Evolutionary conservation across 352 stramenopile species (phyloP).

Genomic region (Phytopythium vexans): DNA sequence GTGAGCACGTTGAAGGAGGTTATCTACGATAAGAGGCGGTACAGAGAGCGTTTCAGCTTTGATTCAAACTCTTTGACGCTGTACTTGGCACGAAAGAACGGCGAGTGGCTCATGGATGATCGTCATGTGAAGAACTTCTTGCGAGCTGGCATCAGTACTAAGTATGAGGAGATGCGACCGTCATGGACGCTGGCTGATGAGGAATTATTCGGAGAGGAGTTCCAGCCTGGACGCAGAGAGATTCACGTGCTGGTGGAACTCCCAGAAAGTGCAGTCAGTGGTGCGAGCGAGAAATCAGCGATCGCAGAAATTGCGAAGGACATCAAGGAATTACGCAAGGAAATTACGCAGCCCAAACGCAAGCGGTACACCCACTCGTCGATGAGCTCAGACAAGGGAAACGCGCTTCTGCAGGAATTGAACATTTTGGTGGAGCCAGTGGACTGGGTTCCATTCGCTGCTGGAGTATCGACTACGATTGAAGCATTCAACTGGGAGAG

Average conservation of each 20-base stretch:
- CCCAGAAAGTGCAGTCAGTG: constrained; percentile 2
- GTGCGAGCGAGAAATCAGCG: too few species aligned
- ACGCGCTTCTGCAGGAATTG: too few species aligned
- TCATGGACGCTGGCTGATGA: constrained; percentile 14
- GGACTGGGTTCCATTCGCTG: too few species aligned
- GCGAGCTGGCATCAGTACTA: constrained; percentile 5
- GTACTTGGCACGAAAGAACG: constrained; percentile 21
- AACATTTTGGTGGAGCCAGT: too few species aligned
- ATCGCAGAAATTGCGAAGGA: constrained; percentile 8
- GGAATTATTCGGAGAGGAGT: constrained; percentile 3
- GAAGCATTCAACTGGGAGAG: not conserved
- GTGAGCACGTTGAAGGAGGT: constrained; percentile 18
- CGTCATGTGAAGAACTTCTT: constrained; percentile 5
- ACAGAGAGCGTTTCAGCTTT: not conserved
- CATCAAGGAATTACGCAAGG: constrained; percentile 8
- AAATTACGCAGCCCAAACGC: constrained; percentile 15
- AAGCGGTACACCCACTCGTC: too few species aligned
- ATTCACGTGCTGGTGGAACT: too few species aligned
- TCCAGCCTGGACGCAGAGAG: not conserved
- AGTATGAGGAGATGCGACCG: constrained; percentile 13
- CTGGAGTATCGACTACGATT: not conserved
- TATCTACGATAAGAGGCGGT: constrained; percentile 3
- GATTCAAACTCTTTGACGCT: constrained; percentile 5
- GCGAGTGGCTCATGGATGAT: constrained; percentile 18
- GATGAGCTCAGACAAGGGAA: too few species aligned